Evolutionary conservation across 352 stramenopile species (phyloP), one percentile per base, ranked within the genome.

Genomic region (Phytophthora agathidicida): DNA sequence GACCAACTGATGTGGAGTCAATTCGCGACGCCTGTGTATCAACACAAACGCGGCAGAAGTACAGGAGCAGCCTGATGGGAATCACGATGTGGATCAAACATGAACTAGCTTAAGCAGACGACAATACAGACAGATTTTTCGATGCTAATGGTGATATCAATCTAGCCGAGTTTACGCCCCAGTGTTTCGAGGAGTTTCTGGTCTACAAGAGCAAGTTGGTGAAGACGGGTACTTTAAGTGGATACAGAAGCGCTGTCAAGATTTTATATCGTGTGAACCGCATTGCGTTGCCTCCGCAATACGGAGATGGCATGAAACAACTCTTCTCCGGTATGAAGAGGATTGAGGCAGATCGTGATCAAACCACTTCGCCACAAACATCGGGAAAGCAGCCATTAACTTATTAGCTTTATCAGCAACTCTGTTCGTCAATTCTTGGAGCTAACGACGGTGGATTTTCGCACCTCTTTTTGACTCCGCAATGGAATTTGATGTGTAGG

Each of bases 401-500:
- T 5, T 68, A 47, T 36, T 60, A 51, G 1, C 37, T 36, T 0
- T 68, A 63, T 14, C 8, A 41, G 11, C 3, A n/a, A 3, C 33
- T 63, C 3, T 60, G 38, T 28, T 39, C 35, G 13, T 5, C 26
- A 3, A 60, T 16, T 17, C 10, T 63, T 7, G 14, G 11, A 0
- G 5, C 2, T n/a, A 33, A 33, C 9, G 61, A 65, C 16, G 9
- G 30, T 27, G 61, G 53, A 0, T 72, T 72, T 56, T 16, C 56
- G 0, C 66, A 71, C 38, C 31, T 68, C 0, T 71, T 68, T 44
- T 38, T 71, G 3, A 61, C 35, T 10, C 51, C 48, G 0, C 56
- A 75, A 46, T 71, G 61, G 61, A 71, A 71, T 44, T 30, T 69
- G 5, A 71, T 69, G 67, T 75, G 67, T 24, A 24, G 60, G 1